phyloP scores from a whole-genome alignment of 345 rosid genomes.

The Eucalyptus urophylla region DNA sequence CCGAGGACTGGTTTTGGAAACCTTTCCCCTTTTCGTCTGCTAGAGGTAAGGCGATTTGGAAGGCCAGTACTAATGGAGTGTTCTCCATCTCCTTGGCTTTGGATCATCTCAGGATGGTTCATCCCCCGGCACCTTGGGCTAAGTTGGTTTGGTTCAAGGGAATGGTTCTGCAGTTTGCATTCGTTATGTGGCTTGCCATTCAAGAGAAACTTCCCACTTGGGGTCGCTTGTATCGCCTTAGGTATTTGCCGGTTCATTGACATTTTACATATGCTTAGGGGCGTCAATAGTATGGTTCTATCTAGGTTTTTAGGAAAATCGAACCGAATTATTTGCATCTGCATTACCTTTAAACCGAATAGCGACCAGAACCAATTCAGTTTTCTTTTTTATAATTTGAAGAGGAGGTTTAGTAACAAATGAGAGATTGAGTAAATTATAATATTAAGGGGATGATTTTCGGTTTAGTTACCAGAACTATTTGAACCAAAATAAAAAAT shows the following conservation, averaged over 20 bases:
- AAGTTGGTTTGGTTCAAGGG: not conserved
- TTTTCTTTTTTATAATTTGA: too few species aligned
- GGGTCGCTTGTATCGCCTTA: not conserved
- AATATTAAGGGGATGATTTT: not conserved
- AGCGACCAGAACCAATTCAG: rapidly evolving
- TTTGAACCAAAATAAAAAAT: not conserved
- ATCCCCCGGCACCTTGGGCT: not conserved
- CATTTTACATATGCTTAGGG: not conserved
- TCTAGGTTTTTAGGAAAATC: rapidly evolving
- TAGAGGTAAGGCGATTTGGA: not conserved
- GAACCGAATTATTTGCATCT: rapidly evolving
- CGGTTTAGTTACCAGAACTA: rapidly evolving
- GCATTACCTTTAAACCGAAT: too few species aligned
- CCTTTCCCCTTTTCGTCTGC: not conserved
- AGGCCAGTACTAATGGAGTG: not conserved
- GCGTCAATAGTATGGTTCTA: rapidly evolving
- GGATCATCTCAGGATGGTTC: not conserved
- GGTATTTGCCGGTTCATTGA: not conserved
- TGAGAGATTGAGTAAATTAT: not conserved
- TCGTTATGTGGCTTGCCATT: not conserved
- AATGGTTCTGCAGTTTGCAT: not conserved
- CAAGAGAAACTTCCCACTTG: not conserved
- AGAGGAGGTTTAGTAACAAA: not conserved
- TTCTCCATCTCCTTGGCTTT: not conserved
- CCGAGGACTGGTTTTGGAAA: not conserved